Evolutionary conservation across 1,139 yeast genomes (phyloP), one percentile per base, ranked within the genome.

Genomic region (Saccharomyces hybrid): DNA sequence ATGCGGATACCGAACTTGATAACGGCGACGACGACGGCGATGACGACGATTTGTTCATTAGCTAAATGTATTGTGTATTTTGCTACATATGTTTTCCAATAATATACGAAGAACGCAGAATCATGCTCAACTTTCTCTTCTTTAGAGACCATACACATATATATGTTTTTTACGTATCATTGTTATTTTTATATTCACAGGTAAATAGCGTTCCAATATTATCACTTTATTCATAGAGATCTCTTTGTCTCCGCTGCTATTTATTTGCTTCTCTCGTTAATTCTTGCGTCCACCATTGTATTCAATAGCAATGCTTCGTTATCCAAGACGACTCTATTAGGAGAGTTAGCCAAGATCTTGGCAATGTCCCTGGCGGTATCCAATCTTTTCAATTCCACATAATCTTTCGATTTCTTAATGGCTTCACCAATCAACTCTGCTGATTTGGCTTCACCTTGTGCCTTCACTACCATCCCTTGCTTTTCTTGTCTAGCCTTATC

Each of bases 341-440:
- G 97, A 57, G 97, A 88, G 63, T 77, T 77, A 48, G 97, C 82
- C 68, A 93, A 77, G 52, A 91, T 88, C 47, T 75, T 78, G 50
- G 99, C 98, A 72, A 93, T 95, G 70, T 95, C 99, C 67, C 91
- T 83, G 14, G 99, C 99, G 53, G 99, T 93, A 70, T 91, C 98
- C 70, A 93, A 82, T 75, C 97, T 85, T 80, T 91, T 93, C 73
- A 93, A 82, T 72, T 93, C 99, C 50, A 93, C 96, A 72, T 93
- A 93, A 73, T 93, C 98, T 73, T 80, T 87, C 29, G 95, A 87
- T 75, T 93, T 93, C 78, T 91, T 93, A 72, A 93, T 91, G 54
- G 99, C 99, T 62, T 93, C 99, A 81, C 99, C 99, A 75, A 93
- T 89, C 76, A 93, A 84, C 72, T 91, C 95, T 34, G 99, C 99